Evolutionary conservation across 495 filamentous ascomycete genomes (phyloP), one percentile per base, ranked within the genome.

Genomic region (Penicillium subrubescens): DNA sequence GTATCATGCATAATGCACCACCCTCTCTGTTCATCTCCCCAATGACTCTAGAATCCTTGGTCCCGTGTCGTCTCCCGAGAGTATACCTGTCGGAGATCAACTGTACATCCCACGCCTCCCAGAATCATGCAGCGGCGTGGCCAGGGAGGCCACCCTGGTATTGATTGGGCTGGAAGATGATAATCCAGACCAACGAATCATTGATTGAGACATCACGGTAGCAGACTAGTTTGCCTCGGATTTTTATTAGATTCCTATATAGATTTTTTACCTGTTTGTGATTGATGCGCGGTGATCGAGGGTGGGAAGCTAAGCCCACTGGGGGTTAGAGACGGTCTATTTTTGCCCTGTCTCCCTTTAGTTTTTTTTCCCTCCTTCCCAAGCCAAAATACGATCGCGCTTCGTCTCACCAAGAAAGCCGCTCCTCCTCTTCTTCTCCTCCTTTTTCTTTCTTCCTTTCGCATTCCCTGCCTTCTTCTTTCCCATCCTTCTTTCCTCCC

Each of bases 301-400:
- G 5, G 29, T 41, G 1, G 1, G 54, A 39, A 25, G 53, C 66
- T 68, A 68, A 57, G 35, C 66, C 62, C 33, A 29, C 55, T 57
- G n/a, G 59, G 59, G 65, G 25, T 31, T 64, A 71, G 65, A 64
- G 63, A 67, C 44, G 53, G 58, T 66, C 71, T 73, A 73, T 73
- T 73, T 73, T 73, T 71, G 68, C 64, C 23, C 25, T 7, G 25
- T 25, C n/a, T 53, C 51, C 51, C 51, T 29, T 27, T 27, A 52
- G 50, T 33, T 29, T 33, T 29, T 54, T 50, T 50, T 50, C 21
- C 23, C 23, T 25, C 46, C 43, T 44, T 44, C n/a, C n/a, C 3
- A 27, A 59, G 54, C 50, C 25, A 27, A 59, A 53, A 48, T 54
- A 59, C 60, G 62, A 66, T 60, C 57, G 54, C 35, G 59, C 57